Evolutionary conservation across 2,329 filamentous ascomycete species (phyloP).

Genomic region (Penicillium sp.): DNA sequence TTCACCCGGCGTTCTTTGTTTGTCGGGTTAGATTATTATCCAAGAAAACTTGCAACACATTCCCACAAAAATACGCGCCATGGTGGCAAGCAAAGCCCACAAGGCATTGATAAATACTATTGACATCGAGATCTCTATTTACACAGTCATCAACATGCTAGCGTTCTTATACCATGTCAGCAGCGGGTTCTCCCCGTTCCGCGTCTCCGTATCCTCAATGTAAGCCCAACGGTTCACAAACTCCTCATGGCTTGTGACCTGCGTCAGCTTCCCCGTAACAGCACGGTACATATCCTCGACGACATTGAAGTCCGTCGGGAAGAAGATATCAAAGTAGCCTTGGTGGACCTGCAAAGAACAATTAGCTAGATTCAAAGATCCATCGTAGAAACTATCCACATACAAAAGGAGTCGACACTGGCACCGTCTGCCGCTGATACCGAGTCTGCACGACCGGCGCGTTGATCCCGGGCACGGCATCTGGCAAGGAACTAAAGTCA

Average conservation of each 20-base stretch:
- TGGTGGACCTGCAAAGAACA: conserved; percentile 71
- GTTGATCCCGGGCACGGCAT: conserved; percentile 80
- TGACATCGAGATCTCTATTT: conserved; percentile 4
- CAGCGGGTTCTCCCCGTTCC: conserved; percentile 89
- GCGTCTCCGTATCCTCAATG: conserved; percentile 82
- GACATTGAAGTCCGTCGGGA: conserved; percentile 90
- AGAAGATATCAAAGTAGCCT: conserved; percentile 98
- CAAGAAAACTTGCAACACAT: neutral
- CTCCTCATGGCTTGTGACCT: conserved; percentile 80
- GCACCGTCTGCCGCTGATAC: conserved; percentile 80
- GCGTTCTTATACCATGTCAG: conserved; percentile 94
- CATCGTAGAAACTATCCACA: conserved; percentile 36
- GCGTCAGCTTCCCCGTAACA: conserved; percentile 86
- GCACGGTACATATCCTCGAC: conserved; percentile 90
- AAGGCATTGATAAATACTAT: neutral
- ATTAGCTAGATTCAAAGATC: conserved; percentile 4
- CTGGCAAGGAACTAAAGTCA: conserved; percentile 84
- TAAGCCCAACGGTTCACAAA: conserved; percentile 90
- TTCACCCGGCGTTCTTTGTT: neutral
- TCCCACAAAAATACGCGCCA: too few relatives aligned
- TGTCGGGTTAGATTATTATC: neutral
- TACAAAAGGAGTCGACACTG: conserved; percentile 86
- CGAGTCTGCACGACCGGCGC: conserved; percentile 95
- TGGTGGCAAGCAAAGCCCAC: too few relatives aligned
- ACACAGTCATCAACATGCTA: conserved; percentile 85